These are phyloP conservation scores for Pascua sp. DNA, from an alignment of 1,284 basidiomycete species.

Conservation along the genomic window DNA sequence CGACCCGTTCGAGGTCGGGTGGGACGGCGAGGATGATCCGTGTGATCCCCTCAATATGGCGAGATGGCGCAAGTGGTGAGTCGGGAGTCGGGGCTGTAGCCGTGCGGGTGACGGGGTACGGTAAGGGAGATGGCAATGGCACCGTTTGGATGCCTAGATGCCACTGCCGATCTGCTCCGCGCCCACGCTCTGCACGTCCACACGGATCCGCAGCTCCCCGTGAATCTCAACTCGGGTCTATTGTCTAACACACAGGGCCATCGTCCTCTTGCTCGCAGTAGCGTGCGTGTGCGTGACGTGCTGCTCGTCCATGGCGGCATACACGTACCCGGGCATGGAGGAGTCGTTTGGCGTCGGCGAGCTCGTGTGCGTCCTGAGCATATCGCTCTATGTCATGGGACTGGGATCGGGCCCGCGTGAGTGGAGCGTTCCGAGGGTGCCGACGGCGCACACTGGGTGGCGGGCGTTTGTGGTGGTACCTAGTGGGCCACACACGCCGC, in stretches of 20 bases:
- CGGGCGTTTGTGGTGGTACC: no score
- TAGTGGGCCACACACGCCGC: no score
- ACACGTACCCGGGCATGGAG: conserved; percentile 63
- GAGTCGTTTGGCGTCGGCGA: conserved; percentile 60
- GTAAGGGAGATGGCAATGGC: no score
- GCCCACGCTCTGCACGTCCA: neutral
- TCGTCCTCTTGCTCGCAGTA: conserved; percentile 28
- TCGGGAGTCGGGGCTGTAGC: no score
- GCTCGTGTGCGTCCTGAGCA: conserved; percentile 67
- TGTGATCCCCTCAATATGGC: conserved; percentile 36
- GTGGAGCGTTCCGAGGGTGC: conserved; percentile 1
- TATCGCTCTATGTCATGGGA: conserved; percentile 64
- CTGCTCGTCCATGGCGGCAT: conserved; percentile 66
- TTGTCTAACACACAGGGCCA: conserved; percentile 26
- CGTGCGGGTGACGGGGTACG: no score
- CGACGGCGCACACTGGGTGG: no score
- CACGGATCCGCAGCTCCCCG: neutral
- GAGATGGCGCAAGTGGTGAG: conserved; percentile 38
- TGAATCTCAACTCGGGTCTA: neutral
- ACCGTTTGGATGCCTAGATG: no score
- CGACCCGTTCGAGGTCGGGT: conserved; percentile 32
- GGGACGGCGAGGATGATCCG: conserved; percentile 38
- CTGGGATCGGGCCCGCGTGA: conserved; percentile 53
- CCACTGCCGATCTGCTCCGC: no score
- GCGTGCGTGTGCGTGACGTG: conserved; percentile 61